Conservation (phyloP, 148 eudicot genomes). For the Chenopodium berlandieri region DNA sequence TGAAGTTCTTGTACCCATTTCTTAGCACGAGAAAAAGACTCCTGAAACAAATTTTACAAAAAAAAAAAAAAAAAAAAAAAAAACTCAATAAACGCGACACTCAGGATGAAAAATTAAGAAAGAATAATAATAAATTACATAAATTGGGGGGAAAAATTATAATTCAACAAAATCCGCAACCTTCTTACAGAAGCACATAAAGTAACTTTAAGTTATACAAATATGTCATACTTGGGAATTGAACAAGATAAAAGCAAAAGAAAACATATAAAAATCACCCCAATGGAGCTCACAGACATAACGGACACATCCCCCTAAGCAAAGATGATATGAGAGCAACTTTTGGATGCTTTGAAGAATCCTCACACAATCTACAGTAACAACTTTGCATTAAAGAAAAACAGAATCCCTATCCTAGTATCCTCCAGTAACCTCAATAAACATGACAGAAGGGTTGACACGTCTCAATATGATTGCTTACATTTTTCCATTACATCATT, state of each 20-base stretch:
- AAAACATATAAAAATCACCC: not conserved
- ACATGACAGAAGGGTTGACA: not conserved
- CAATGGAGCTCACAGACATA: not conserved
- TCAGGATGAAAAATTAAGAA: not conserved
- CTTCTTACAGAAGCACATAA: not conserved
- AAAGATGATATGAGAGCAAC: not conserved
- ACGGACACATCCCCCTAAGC: not conserved
- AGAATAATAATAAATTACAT: not conserved
- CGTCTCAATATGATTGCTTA: not conserved
- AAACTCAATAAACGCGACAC: slow-evolving; percentile 1
- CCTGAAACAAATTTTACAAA: slow-evolving; percentile 45
- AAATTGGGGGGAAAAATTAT: not conserved
- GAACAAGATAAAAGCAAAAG: not conserved
- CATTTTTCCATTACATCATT: too few relatives aligned
- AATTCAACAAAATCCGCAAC: not conserved
- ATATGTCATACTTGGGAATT: not conserved
- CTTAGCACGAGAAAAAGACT: slow-evolving; percentile 86
- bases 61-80: slow-evolving; percentile 20
- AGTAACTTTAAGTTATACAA: too few relatives aligned
- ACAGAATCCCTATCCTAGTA: not conserved
- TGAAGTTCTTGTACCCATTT: slow-evolving; percentile 99
- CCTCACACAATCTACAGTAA: not conserved
- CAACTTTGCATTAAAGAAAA: not conserved
- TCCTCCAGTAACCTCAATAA: not conserved
- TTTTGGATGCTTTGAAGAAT: not conserved